These are phyloP conservation scores for Melaleuca alternifolia DNA, from an alignment of 345 rosid genomes.

Conservation along the genomic window DNA sequence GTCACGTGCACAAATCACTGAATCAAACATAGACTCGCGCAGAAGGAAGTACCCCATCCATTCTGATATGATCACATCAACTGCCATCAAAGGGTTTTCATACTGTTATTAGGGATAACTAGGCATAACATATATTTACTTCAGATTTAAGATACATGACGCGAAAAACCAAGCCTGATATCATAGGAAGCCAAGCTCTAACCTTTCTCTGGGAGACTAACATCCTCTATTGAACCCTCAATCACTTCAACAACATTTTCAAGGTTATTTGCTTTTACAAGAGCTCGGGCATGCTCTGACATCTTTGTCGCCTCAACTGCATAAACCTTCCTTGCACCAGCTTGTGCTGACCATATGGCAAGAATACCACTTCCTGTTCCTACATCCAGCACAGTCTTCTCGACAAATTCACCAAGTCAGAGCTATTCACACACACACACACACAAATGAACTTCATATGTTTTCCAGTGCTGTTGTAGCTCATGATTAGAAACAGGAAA, in stretches of 20 bases:
- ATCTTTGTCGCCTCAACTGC: constrained; percentile 95
- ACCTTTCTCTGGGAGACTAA: constrained; percentile 91
- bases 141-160: background rate
- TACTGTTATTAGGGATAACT: background rate
- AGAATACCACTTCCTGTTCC: constrained; percentile 99
- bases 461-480: background rate
- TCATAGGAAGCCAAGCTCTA: background rate
- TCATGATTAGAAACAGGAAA: background rate
- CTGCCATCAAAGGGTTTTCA: constrained; percentile 23
- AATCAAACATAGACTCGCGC: constrained; percentile 98
- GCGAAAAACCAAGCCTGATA: background rate
- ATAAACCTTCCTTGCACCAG: constrained; percentile 96
- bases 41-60: constrained; percentile 99
- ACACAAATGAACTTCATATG: background rate
- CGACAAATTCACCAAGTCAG: constrained; percentile 8
- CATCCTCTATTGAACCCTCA: constrained; percentile 80
- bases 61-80: constrained; percentile 96
- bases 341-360: constrained; percentile 99
- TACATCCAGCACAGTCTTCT: constrained; percentile 87
- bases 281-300: constrained; percentile 87
- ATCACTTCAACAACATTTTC: constrained; percentile 70
- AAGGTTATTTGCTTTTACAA: constrained; percentile 71
- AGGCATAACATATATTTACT: background rate
- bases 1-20: constrained; percentile 94
- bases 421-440: background rate